phyloP scores from a whole-genome alignment of 306 rosid species.

The Pueraria montana region DNA sequence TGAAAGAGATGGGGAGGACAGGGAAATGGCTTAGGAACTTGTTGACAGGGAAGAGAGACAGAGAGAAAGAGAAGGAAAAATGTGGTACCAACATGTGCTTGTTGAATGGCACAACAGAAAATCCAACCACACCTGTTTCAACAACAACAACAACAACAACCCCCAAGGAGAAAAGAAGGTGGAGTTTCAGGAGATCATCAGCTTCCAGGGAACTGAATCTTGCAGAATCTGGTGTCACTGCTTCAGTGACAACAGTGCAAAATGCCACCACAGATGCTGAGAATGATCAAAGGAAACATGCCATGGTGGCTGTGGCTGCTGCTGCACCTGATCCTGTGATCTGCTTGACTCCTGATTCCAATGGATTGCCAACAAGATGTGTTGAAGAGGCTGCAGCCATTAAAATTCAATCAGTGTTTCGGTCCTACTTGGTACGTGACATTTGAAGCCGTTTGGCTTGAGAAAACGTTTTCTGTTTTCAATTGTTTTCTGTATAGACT shows the following conservation, averaged over 20 bases:
- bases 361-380: constrained; percentile 35
- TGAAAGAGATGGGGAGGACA: constrained; percentile 80
- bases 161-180: constrained; percentile 77
- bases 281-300: constrained; percentile 68
- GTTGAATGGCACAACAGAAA: constrained; percentile 51
- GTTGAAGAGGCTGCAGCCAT: constrained; percentile 75
- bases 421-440: constrained; percentile 78
- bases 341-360: constrained; percentile 53
- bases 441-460: neutral
- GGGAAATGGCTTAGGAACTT: constrained; percentile 84
- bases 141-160: constrained; percentile 50
- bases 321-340: constrained; percentile 66
- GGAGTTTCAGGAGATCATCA: constrained; percentile 96
- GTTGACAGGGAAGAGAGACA: constrained; percentile 79
- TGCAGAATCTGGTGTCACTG: constrained; percentile 48
- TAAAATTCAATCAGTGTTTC: constrained; percentile 80
- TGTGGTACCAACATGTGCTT: constrained; percentile 36
- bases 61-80: constrained; percentile 63
- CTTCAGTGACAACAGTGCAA: constrained; percentile 50
- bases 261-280: constrained; percentile 53
- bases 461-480: neutral
- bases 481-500: neutral
- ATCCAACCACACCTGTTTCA: constrained; percentile 68
- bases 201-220: constrained; percentile 59
- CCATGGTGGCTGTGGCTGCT: constrained; percentile 61